Percentiles rank a stretch among this genome's conserved stretches.
phyloP scores from a whole-genome alignment of 495 filamentous ascomycete species.

The Aspergillus coremiiformis region DNA sequence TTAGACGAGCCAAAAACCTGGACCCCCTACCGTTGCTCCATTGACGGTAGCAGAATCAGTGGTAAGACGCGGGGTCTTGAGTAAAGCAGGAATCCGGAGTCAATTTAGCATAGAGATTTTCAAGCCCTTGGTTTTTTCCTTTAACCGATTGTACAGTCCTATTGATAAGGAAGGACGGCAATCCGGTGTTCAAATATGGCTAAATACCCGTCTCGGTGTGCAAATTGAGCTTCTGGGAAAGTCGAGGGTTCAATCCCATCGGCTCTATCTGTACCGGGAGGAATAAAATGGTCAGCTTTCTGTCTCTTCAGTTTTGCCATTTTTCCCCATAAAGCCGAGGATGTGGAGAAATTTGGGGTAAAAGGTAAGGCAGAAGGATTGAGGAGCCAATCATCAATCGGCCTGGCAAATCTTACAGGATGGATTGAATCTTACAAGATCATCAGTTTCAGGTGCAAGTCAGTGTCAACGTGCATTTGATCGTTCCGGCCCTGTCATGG shows the following conservation, averaged over 20 bases:
- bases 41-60: not conserved
- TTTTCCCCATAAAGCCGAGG: constrained; percentile 9
- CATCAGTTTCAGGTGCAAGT: not conserved
- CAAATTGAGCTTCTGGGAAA: not conserved
- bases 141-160: no score
- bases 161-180: no score
- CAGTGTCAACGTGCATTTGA: not conserved
- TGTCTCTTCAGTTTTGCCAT: constrained; percentile 7
- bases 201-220: not conserved
- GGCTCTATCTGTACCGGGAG: not conserved
- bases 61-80: not conserved
- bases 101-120: not conserved
- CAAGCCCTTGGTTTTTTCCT: not conserved
- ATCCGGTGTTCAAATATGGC: not conserved
- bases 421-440: not conserved
- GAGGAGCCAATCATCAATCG: constrained; percentile 1
- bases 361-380: not conserved
- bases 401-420: not conserved
- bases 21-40: constrained; percentile 16
- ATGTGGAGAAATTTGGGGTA: constrained; percentile 14
- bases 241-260: not conserved
- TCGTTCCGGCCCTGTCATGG: not conserved
- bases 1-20: not conserved
- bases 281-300: not conserved
- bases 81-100: not conserved